Evolutionary conservation across 768 basidiomycete species (phyloP), one percentile per base, ranked within the genome.

Genomic region (Mycena capillaripes): DNA sequence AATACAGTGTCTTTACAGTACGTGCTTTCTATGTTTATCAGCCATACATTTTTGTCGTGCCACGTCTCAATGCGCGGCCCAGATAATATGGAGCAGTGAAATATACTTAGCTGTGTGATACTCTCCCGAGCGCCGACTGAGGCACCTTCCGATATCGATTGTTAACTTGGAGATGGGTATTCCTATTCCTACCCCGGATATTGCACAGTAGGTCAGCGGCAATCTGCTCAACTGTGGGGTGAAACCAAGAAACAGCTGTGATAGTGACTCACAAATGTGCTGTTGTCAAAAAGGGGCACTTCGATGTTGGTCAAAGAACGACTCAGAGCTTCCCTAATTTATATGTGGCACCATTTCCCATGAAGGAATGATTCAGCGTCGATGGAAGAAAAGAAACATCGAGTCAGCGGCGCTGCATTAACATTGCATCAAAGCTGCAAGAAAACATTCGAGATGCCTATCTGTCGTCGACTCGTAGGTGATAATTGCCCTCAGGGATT

Each of bases 21-120:
- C 29, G 34, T 53, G 25, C 40, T 61, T 61, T 34, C 52, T 69
- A 69, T 62, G 68, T 69, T 68, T 50, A 61, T 60, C 58, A 38
- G 36, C 2, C 30, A 60, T n/a, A 44, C 48, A 40, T 40, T 61
- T 58, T 36, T 38, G 16, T 29, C 46, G 36, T 16, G 48, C 34
- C 62, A 38, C 34, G 50, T 27, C 50, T 62, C 4, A 11, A 42
- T 42, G 52, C 27, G 50, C 23, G 36, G 66, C 1, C 38, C 30
- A 50, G 34, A 55, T 12, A 56, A 62, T 27, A 30, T 27, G 52
- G 36, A 44, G 55, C 34, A 4, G 17, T 7, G n/a, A 36, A 53
- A 42, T 50, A 53, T 40, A 69, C 58, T 59, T 29, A 60, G 66
- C 46, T 59, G 30, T 59, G 55, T 66, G 66, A 59, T 59, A 59